Evolutionary conservation across 805 yeast genomes (phyloP).

Genomic region (Candida oleophila): DNA sequence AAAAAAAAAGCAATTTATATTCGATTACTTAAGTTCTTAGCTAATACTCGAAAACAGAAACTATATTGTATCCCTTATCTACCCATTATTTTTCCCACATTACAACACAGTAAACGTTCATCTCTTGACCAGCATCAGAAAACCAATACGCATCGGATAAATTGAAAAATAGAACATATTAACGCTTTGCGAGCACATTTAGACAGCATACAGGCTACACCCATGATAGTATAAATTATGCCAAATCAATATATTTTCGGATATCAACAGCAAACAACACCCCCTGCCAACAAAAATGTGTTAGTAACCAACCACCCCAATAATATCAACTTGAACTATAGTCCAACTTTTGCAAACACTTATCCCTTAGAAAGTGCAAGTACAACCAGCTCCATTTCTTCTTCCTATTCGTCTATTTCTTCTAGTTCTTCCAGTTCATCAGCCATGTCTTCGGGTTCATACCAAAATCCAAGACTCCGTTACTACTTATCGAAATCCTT

Average conservation of each 20-base stretch:
- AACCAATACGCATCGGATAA: background rate
- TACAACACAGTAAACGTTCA: background rate
- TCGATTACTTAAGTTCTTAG: background rate
- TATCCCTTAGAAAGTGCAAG: slow-evolving; percentile 2
- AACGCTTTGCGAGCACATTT: no score
- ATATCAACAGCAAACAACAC: slow-evolving; percentile 4
- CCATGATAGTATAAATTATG: slow-evolving; percentile 1
- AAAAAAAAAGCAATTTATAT: background rate
- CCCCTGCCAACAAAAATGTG: slow-evolving; percentile 1
- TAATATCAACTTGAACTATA: background rate
- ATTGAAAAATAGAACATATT: background rate
- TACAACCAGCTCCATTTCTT: slow-evolving; percentile 3
- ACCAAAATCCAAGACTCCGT: slow-evolving; percentile 51
- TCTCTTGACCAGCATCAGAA: background rate
- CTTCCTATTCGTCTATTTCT: background rate
- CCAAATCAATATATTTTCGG: slow-evolving; percentile 6
- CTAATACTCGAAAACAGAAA: background rate
- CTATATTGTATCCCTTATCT: background rate
- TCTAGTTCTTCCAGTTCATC: background rate
- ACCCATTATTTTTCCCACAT: background rate
- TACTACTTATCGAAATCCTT: slow-evolving; percentile 60
- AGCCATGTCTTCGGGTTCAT: slow-evolving; percentile 27
- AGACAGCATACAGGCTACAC: background rate
- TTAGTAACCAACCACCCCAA: background rate
- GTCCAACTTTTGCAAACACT: slow-evolving; percentile 3